phyloP scores from a whole-genome alignment of 805 yeast species.

The Metschnikowia reukaufii region DNA sequence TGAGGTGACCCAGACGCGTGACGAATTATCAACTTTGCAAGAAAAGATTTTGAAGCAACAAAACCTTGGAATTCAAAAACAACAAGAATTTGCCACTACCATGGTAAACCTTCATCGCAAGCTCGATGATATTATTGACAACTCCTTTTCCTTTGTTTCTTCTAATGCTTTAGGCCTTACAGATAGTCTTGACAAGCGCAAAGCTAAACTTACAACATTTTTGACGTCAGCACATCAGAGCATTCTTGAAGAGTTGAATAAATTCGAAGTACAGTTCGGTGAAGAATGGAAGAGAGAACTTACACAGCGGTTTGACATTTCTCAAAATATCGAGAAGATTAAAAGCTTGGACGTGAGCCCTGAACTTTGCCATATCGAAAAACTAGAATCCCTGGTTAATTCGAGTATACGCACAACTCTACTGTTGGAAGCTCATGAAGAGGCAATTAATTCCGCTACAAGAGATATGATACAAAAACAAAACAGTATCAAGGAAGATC shows the following conservation, averaged over 20 bases:
- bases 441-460: neutral
- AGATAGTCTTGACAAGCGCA: neutral
- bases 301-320: neutral
- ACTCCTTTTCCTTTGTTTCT: neutral
- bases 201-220: neutral
- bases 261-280: neutral
- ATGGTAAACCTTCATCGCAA: neutral
- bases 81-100: neutral
- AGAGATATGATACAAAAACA: neutral
- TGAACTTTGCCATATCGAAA: slow-evolving; percentile 2
- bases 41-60: neutral
- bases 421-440: neutral
- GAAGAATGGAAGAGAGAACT: slow-evolving; percentile 5
- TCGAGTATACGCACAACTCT: neutral
- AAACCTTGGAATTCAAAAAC: neutral
- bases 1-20: no score
- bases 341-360: neutral
- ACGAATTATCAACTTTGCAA: neutral
- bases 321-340: slow-evolving; percentile 1
- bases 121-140: neutral
- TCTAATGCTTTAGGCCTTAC: neutral
- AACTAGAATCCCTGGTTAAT: neutral
- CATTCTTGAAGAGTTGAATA: neutral
- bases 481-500: neutral
- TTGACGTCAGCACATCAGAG: neutral